phyloP scores from a whole-genome alignment of 495 filamentous ascomycete genomes.

The Penicillium ochrochloron region DNA sequence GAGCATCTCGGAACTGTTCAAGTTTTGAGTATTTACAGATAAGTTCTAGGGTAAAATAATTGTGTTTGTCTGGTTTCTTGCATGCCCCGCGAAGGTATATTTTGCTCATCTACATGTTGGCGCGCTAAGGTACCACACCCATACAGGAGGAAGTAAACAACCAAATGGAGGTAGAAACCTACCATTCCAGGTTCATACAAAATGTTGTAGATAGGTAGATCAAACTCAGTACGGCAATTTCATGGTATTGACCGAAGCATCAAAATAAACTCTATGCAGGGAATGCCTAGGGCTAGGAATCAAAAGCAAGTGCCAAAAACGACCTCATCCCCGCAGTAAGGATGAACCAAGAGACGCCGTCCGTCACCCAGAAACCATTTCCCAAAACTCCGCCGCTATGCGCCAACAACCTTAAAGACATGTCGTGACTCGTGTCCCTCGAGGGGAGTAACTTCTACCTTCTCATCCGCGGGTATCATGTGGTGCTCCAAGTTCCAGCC shows the following conservation, averaged over 20 bases:
- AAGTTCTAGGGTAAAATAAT: neutral
- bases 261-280: constrained; percentile 13
- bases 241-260: neutral
- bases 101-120: neutral
- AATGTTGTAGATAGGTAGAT: too few species aligned
- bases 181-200: too few species aligned
- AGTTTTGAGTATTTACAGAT: neutral
- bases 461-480: constrained; percentile 75
- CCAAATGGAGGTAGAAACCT: too few species aligned
- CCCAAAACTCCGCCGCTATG: constrained; percentile 51
- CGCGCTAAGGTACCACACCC: too few species aligned
- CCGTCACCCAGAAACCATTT: constrained; percentile 31
- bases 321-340: constrained; percentile 10
- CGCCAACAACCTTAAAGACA: constrained; percentile 58
- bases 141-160: neutral
- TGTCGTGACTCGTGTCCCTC: constrained; percentile 71
- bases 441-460: constrained; percentile 58
- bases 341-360: constrained; percentile 35
- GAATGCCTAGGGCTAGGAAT: constrained; percentile 19
- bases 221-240: neutral
- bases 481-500: constrained; percentile 89
- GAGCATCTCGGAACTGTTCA: neutral
- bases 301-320: constrained; percentile 13
- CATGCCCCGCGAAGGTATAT: neutral
- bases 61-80: neutral